Base-by-base conservation (phyloP, 2,329 filamentous ascomycete genomes). In the Calonectria fujianensis region DNA sequence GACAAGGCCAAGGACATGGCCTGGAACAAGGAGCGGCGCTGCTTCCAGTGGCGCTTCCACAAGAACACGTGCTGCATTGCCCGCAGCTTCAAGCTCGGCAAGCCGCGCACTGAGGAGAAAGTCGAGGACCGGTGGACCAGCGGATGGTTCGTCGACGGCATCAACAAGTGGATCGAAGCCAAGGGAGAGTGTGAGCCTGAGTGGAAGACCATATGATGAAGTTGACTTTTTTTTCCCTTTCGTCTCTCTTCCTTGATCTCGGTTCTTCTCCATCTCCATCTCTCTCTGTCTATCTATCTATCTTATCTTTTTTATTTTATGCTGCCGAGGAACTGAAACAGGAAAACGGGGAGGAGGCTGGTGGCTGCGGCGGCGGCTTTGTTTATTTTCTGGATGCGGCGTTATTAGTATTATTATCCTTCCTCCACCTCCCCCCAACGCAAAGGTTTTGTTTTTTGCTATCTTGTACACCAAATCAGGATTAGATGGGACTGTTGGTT, bases 1-100 rank as follows among this genome's bases (percentile, higher is more conserved):
- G 75, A 79, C 29, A 77, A 80, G 37, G 72, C 69, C 50, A 73
- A 75, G 35, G 74, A 80, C 41, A 72, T 61, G 10, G 59, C 69
- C 13, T 83, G 82, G 64, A 82, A 84, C 74, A 80, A 81, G 48
- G 81, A 83, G 61, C 83, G 84, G 24, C 83, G 81, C 32, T 89
- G 87, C 76, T 89, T 89, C 82, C 87, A 88, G 77, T 89, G 87
- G 83, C 84, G 85, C 9, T 88, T 85, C 80, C 84, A 87, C 74
- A 81, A 86, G 16, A 86, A 86, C 45, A 81, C 84, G 10, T 89
- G 87, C 80, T 88, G 87, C 76, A 86, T 85, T 2, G 77, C 84
- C 69, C 83, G 80, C 72, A 87, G 84, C 76, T 88, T 89, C 80
- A 87, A 86, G 78, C 81, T 88, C 6, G 87, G 87, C 35, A 80